phyloP scores from a whole-genome alignment of 192 early-diverging fungal genomes.

The Geranomyces michiganensis region DNA sequence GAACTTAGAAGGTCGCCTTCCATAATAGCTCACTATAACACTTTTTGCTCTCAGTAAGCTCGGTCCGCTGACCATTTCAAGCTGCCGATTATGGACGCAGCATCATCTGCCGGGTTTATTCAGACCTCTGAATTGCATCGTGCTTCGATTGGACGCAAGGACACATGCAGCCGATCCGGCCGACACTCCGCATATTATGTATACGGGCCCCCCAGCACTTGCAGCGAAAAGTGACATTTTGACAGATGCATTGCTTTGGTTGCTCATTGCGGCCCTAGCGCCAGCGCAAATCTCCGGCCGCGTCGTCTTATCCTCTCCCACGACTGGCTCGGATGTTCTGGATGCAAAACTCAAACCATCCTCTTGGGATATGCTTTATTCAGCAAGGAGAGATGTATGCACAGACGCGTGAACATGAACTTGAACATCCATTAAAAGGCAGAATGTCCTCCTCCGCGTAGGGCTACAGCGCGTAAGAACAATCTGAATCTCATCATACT shows the following conservation, averaged over 20 bases:
- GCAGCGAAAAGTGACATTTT: slow-evolving; percentile 15
- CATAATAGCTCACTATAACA: not conserved
- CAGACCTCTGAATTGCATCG: not conserved
- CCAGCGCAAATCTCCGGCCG: not conserved
- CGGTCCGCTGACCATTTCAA: not conserved
- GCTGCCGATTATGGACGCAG: not conserved
- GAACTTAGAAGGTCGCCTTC: not conserved
- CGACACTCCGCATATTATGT: not conserved
- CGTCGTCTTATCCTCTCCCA: not conserved
- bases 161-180: not conserved
- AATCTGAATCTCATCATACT: not conserved
- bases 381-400: slow-evolving; percentile 21
- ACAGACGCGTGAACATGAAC: not conserved
- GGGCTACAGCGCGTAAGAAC: slow-evolving; percentile 24
- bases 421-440: not conserved
- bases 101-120: not conserved
- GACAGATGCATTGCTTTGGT: slow-evolving; percentile 4
- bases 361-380: slow-evolving; percentile 17
- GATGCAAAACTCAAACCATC: not conserved
- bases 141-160: not conserved
- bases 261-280: not conserved
- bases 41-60: not conserved
- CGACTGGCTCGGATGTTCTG: not conserved
- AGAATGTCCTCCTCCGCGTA: not conserved
- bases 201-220: not conserved